Evolutionary conservation across 2,329 filamentous ascomycete genomes (phyloP), one percentile per base, ranked within the genome.

Genomic region (Ramichloridium luteum): DNA sequence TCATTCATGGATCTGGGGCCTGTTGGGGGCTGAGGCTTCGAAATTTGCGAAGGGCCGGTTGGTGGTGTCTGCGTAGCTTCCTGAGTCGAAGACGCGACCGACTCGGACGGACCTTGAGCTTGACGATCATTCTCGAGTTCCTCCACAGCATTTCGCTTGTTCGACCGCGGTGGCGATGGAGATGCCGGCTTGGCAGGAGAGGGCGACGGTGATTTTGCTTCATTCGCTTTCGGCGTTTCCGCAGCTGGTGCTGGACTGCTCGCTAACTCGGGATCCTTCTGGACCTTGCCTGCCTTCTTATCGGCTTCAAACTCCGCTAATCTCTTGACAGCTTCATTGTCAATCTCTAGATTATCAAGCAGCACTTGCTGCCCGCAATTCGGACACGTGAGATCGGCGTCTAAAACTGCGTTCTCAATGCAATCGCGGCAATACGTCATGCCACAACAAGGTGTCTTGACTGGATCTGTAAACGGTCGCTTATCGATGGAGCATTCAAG

Each of bases 401-500:
- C 86, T 63, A 94, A 88, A 61, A 98, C 77, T 62, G 86, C 83
- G 73, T 93, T 93, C 58, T 90, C 92, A 64, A 98, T 94, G 79
- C 90, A 98, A 59, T 94, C 85, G 74, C 90, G 90, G 72, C 90
- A 98, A 70, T 93, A 98, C 56, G 86, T 94, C 72, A 81, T 92
- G 65, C 81, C 74, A 70, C 90, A 98, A 73, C 90, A 98, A 46
- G 90, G 88, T 55, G 90, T 96, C 74, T 93, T 93, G 71, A 92
- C 90, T 72, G 90, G 88, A 59, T 94, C 84, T 76, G 92, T 78
- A 65, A 96, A 94, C 72, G 93, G 79, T 61, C 83, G 86, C 64
- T 92, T 92, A 75, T 96, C 90, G 69, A 96, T 80, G 45, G 85
- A 72, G 68, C 90, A 98, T 60, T 90, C 80, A 55, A 98, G 67